phyloP scores from a whole-genome alignment of 768 basidiomycete species.

The Cytidiella melzeri region DNA sequence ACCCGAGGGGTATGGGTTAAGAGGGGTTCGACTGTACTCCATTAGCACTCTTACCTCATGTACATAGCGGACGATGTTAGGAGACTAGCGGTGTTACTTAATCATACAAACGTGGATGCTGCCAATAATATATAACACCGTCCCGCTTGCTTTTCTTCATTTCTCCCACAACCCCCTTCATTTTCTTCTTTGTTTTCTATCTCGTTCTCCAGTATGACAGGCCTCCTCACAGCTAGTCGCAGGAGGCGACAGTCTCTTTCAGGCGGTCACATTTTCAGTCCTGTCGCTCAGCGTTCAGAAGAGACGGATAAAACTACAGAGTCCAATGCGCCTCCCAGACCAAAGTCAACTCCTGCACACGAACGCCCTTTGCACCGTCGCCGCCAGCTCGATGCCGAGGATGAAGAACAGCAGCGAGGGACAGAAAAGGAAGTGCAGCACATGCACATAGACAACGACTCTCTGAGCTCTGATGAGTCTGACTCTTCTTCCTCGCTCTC shows the following conservation, averaged over 20 bases:
- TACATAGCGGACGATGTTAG: no score
- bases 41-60: no score
- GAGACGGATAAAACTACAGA: slow-evolving; percentile 20
- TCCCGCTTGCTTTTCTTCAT: no score
- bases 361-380: slow-evolving; percentile 35
- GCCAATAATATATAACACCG: no score
- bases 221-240: slow-evolving; percentile 11
- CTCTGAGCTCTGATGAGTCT: slow-evolving; percentile 6
- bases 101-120: no score
- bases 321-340: slow-evolving; percentile 52
- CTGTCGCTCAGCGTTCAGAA: slow-evolving; percentile 13
- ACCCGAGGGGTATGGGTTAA: no score
- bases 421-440: slow-evolving; percentile 26
- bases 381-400: slow-evolving; percentile 23
- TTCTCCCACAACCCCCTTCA: background rate
- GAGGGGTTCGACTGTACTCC: no score
- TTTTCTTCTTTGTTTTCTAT: background rate
- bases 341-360: slow-evolving; percentile 65
- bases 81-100: no score
- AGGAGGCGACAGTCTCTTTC: slow-evolving; percentile 59
- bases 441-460: slow-evolving; percentile 19
- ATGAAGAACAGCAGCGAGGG: slow-evolving; percentile 17
- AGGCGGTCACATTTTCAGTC: slow-evolving; percentile 23
- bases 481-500: slow-evolving; percentile 12
- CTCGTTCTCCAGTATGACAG: slow-evolving; percentile 12